Percentiles rank a stretch among this genome's conserved stretches.
Evolutionary conservation across 768 basidiomycete genomes (phyloP).

Genomic region (Punctularia strigosozonata): DNA sequence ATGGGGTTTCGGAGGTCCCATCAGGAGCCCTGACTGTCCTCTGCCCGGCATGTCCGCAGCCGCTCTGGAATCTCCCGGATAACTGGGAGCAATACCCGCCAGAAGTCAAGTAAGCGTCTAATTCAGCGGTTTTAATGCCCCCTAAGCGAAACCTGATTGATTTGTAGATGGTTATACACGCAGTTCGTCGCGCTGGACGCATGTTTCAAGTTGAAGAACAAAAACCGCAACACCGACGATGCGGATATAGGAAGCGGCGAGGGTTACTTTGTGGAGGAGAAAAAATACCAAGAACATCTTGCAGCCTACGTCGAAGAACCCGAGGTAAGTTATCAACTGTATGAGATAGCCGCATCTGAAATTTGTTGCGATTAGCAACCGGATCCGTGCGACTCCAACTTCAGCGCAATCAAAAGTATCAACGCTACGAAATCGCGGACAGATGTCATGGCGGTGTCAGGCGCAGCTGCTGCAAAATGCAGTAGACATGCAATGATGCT

Average conservation of each 20-base stretch:
- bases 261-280: conserved; percentile 8
- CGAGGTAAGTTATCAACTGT: no score
- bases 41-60: conserved; percentile 6
- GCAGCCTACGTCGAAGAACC: no score
- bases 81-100: background rate
- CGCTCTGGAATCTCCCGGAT: conserved; percentile 2
- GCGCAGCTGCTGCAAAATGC: conserved; percentile 12
- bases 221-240: conserved; percentile 9
- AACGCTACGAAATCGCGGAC: conserved; percentile 3
- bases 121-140: background rate
- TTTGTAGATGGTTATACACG: conserved; percentile 16
- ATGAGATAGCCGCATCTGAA: no score
- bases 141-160: no score
- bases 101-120: background rate
- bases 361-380: no score
- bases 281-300: conserved; percentile 2
- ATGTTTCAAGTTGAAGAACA: conserved; percentile 19
- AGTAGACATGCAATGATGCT: conserved; percentile 9
- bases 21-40: conserved; percentile 2
- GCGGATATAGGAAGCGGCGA: conserved; percentile 5
- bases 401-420: conserved; percentile 3
- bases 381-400: no score
- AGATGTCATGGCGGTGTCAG: conserved; percentile 11
- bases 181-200: conserved; percentile 19
- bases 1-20: background rate